Conservation (phyloP, 495 filamentous ascomycete genomes). For the Aspergillus haitiensis region DNA sequence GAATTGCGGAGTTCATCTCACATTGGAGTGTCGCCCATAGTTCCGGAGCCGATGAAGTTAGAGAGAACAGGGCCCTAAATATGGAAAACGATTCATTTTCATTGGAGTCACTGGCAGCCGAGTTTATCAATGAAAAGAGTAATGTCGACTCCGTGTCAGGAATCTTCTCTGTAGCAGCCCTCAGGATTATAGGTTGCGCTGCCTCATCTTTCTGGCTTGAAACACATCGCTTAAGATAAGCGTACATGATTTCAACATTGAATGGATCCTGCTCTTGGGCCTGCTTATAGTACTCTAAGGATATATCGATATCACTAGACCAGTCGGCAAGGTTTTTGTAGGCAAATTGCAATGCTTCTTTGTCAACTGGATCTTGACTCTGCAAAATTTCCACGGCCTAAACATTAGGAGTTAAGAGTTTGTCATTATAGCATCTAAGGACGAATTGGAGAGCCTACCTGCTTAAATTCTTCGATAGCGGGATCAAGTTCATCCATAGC, state of each 20-base stretch:
- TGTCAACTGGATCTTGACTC: conserved; percentile 14
- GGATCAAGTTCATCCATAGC: background rate
- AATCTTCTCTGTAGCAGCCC: conserved; percentile 7
- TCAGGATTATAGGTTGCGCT: conserved; percentile 10
- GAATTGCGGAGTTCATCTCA: conserved; percentile 13
- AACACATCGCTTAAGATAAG: background rate
- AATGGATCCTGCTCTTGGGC: conserved; percentile 7
- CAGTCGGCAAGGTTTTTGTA: conserved; percentile 9
- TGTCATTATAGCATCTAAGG: background rate
- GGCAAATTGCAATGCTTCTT: conserved; percentile 9
- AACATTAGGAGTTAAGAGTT: background rate
- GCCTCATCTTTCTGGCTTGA: conserved; percentile 1
- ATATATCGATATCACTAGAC: conserved; percentile 1
- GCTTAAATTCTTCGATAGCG: conserved; percentile 17
- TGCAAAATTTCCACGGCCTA: conserved; percentile 14
- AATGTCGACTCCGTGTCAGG: conserved; percentile 3
- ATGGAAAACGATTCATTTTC: background rate
- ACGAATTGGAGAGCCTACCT: conserved; percentile 3
- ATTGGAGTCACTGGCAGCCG: background rate
- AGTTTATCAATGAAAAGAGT: background rate
- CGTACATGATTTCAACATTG: conserved; percentile 9
- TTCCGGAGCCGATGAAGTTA: conserved; percentile 12
- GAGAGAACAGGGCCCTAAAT: conserved; percentile 3
- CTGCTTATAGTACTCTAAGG: conserved; percentile 2
- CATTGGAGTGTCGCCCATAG: conserved; percentile 5